phyloP scores from a whole-genome alignment of 2,329 filamentous ascomycete genomes.

The Tolypocladium sp. region DNA sequence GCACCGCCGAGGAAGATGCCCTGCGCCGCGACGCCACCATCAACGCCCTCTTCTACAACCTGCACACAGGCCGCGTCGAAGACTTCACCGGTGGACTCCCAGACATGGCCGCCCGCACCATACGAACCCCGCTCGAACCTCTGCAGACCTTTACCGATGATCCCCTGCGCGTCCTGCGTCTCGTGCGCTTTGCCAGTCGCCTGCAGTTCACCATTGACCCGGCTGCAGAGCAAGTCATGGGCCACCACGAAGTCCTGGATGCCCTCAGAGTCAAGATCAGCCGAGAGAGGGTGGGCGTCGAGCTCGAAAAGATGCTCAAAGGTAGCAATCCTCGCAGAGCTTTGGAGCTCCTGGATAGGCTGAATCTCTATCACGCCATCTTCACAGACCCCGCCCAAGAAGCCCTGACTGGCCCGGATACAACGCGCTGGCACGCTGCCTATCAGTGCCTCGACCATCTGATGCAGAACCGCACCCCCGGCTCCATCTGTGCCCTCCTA shows the following conservation, averaged over 20 bases:
- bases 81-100: slow-evolving; percentile 74
- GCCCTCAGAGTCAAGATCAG: slow-evolving; percentile 85
- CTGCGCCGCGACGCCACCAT: slow-evolving; percentile 83
- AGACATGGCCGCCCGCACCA: slow-evolving; percentile 64
- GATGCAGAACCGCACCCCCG: slow-evolving; percentile 29
- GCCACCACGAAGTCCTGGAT: slow-evolving; percentile 63
- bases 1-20: slow-evolving; percentile 84
- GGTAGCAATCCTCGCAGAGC: slow-evolving; percentile 52
- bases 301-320: slow-evolving; percentile 39
- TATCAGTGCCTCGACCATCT: slow-evolving; percentile 56
- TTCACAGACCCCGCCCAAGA: slow-evolving; percentile 59
- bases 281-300: slow-evolving; percentile 76
- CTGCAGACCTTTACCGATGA: slow-evolving; percentile 93
- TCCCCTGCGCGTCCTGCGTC: slow-evolving; percentile 73
- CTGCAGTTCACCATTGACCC: slow-evolving; percentile 71
- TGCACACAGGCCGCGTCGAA: slow-evolving; percentile 70
- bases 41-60: slow-evolving; percentile 93
- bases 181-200: slow-evolving; percentile 85
- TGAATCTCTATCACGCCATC: slow-evolving; percentile 62
- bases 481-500: slow-evolving; percentile 43
- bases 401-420: slow-evolving; percentile 45
- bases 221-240: slow-evolving; percentile 64
- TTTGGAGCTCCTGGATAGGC: slow-evolving; percentile 54
- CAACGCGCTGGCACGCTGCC: slow-evolving; percentile 48
- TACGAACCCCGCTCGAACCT: slow-evolving; percentile 79